A percentile compares a stretch with the other conserved stretches of the same genome.
Evolutionary conservation across 2,329 filamentous ascomycete species (phyloP).

Genomic region (Lasiodiplodia sp.): DNA sequence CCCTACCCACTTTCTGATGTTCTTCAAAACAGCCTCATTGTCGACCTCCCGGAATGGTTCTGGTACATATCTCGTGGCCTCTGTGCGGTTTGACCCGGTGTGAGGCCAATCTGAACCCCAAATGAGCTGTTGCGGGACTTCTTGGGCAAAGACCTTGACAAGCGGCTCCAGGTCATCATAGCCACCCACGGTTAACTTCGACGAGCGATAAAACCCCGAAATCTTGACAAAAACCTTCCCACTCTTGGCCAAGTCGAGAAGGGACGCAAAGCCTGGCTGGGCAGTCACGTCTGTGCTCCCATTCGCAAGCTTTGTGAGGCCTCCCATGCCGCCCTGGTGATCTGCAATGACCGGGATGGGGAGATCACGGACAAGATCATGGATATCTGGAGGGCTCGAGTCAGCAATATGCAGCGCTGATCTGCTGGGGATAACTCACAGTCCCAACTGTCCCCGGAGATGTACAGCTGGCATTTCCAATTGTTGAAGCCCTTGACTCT

Average conservation of each 20-base stretch:
- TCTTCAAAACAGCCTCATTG: not conserved
- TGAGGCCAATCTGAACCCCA: constrained; percentile 20
- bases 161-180: not conserved
- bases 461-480: not conserved
- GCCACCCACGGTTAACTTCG: not conserved
- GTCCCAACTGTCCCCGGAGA: constrained; percentile 3
- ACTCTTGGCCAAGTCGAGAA: not conserved
- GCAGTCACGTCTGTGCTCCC: not conserved
- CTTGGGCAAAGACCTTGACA: not conserved
- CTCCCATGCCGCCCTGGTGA: constrained; percentile 3
- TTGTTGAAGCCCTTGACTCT: not conserved
- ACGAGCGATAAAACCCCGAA: constrained; percentile 8
- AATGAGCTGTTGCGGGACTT: constrained; percentile 1
- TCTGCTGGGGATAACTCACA: not conserved
- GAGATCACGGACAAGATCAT: not conserved
- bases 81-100: not conserved
- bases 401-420: not conserved
- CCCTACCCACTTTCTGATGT: constrained; percentile 4
- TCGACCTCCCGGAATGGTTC: constrained; percentile 3
- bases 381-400: not conserved
- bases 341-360: constrained; percentile 12
- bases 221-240: constrained; percentile 10
- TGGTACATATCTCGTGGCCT: not conserved
- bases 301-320: not conserved
- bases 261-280: constrained; percentile 4